Conservation (phyloP, 768 basidiomycete genomes). For the Boletus tylopilopsis region DNA sequence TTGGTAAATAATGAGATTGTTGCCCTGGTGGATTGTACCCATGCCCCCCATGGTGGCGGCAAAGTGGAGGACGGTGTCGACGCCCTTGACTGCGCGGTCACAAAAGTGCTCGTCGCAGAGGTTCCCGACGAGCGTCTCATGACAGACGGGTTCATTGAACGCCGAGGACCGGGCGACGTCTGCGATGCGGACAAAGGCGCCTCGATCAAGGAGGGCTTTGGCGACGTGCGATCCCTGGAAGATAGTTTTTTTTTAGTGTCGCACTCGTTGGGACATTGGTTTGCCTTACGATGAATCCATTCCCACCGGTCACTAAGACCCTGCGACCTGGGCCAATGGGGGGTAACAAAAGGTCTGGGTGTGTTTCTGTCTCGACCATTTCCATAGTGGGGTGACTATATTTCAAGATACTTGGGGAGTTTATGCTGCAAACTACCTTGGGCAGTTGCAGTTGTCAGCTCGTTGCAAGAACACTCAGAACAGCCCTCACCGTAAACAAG, state of each 20-base stretch:
- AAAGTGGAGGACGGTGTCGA: constrained; percentile 50
- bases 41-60: constrained; percentile 65
- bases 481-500: neutral
- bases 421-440: too few species aligned
- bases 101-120: constrained; percentile 43
- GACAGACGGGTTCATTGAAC: constrained; percentile 21
- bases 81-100: constrained; percentile 34
- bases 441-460: neutral
- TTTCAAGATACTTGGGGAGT: neutral
- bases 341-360: neutral
- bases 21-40: constrained; percentile 53
- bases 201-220: constrained; percentile 31
- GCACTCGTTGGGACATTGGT: neutral
- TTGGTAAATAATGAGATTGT: constrained; percentile 46
- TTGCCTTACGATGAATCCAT: constrained; percentile 50
- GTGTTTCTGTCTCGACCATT: constrained; percentile 1
- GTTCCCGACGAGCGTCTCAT: constrained; percentile 42
- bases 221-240: constrained; percentile 52
- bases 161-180: constrained; percentile 34
- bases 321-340: constrained; percentile 1
- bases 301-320: constrained; percentile 46
- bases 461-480: neutral
- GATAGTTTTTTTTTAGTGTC: neutral
- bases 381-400: neutral
- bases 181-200: constrained; percentile 39